Evolutionary conservation across 1,139 yeast genomes (phyloP), one percentile per base, ranked within the genome.

Genomic region (Ogataea hybrid): DNA sequence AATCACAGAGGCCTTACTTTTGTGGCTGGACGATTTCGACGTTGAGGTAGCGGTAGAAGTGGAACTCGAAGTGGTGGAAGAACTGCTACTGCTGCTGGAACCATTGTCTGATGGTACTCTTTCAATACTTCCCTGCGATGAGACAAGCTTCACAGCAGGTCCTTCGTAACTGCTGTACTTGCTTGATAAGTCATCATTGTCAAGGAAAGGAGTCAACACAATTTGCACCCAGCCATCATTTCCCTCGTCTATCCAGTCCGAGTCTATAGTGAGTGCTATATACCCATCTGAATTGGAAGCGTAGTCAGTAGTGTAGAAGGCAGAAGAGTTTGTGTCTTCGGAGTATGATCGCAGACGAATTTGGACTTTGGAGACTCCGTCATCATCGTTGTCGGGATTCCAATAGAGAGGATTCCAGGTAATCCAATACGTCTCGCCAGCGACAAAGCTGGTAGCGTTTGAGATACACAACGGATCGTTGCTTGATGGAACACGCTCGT

Each of bases 361-460:
- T 12, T 32, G 35, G 6, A 32, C 25, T 7, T 21, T 18, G 9
- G 10, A 7, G 21, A 32, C 12, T 11, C 35, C 35, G 7, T 32
- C 35, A 12, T 12, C 16, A 9, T 20, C 25, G 12, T 32, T 22
- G 6, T 32, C 35, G 11, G 25, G 27, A 17, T 32, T 32, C 27
- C 27, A 32, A 15, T 20, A 32, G 4, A 32, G 35, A 5, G 35
- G 35, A 14, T 32, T 32, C 35, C 35, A 32, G 8, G 35, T 32
- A 15, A 32, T 32, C 35, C 35, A 32, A n/a, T 32, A 32, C n/a
- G 35, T 32, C 20, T 32, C 35, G 10, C 17, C 35, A 6, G 17
- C 27, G 10, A 32, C 35, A 32, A 32, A 21, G 9, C 12, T 22
- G n/a, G 35, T 21, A 11, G 15, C 35, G 11, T 18, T 20, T 10